A percentile compares a stretch with the other conserved stretches of the same genome.
phyloP scores from a whole-genome alignment of 2,329 filamentous ascomycete species.

The Tolypocladium sp. region DNA sequence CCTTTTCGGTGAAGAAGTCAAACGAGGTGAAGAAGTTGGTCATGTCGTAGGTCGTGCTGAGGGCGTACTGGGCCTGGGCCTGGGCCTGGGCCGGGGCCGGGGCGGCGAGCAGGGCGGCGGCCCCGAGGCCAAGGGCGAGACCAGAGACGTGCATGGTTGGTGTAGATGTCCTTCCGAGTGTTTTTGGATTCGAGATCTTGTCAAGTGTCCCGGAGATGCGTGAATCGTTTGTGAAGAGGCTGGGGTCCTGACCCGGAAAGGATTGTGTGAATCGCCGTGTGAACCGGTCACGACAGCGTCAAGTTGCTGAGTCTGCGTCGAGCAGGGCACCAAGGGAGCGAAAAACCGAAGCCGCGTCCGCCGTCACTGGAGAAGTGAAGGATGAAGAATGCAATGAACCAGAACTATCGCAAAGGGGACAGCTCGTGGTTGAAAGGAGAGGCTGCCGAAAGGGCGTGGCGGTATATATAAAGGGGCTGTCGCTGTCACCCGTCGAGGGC shows the following conservation, averaged over 20 bases:
- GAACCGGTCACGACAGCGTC: conserved; percentile 9
- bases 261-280: conserved; percentile 4
- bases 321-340: conserved; percentile 2
- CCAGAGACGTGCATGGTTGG: conserved; percentile 11
- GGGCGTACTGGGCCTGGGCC: conserved; percentile 28
- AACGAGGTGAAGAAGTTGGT: conserved; percentile 49
- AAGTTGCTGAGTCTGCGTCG: not conserved
- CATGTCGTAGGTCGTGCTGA: conserved; percentile 38
- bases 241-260: not conserved
- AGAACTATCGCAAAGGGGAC: not conserved
- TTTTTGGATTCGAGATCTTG: not conserved
- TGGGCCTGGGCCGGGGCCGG: conserved; percentile 8
- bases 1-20: conserved; percentile 45
- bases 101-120: conserved; percentile 18
- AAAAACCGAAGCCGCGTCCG: not conserved
- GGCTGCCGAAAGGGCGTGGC: not conserved
- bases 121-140: conserved; percentile 12
- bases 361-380: not conserved
- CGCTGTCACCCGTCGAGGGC: not conserved
- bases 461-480: not conserved
- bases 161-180: not conserved
- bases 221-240: not conserved
- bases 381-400: not conserved
- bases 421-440: not conserved
- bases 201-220: not conserved